Base-by-base conservation (phyloP, 768 basidiomycete species). In the Mycena metata region DNA sequence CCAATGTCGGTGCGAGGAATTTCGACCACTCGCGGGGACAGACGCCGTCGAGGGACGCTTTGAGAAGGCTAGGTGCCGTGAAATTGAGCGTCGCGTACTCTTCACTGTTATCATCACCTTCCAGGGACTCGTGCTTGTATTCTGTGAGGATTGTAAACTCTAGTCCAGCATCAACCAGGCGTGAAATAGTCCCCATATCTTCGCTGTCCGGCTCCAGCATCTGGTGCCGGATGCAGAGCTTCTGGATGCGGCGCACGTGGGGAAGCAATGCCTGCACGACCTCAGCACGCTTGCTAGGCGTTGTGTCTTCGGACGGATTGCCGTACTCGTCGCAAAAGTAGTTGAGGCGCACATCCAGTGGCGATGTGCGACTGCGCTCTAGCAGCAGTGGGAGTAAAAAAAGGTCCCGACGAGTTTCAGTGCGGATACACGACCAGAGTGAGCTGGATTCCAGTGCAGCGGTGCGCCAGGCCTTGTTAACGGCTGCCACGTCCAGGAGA, bases 351-450 rank as follows among this genome's bases (percentile, higher is more conserved):
- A 62, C 51, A 35, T 52, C 50, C 1, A 62, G 60, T 5, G 60
- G 50, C 42, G 60, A 42, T 16, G 51, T 33, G 41, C 60, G 26
- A 23, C 60, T 62, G 41, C 60, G 50, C 50, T 62, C 60, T 1
- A 62, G 60, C 41, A 62, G 47, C 26, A 62, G 26, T 21, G 50
- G 60, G 26, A 62, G 51, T 21, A 52, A 52, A 43, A 5, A 17
- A 33, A 16, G 51, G 60, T 62, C 50, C 5, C 60, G 60, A 3
- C 50, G 60, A 12, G 13, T 33, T 52, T 62, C 33, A 5, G 49
- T 62, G 13, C 60, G 60, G 24, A 62, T 62, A 45, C 50, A 45
- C 50, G 60, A 52, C 60, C 60, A 62, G 60, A 62, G 60, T n/a
- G 60, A 43, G 60, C 36, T 6, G 41, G 26, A 62, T 52, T 51